phyloP scores from a whole-genome alignment of 805 yeast species.

The Candida ipomoeae region DNA sequence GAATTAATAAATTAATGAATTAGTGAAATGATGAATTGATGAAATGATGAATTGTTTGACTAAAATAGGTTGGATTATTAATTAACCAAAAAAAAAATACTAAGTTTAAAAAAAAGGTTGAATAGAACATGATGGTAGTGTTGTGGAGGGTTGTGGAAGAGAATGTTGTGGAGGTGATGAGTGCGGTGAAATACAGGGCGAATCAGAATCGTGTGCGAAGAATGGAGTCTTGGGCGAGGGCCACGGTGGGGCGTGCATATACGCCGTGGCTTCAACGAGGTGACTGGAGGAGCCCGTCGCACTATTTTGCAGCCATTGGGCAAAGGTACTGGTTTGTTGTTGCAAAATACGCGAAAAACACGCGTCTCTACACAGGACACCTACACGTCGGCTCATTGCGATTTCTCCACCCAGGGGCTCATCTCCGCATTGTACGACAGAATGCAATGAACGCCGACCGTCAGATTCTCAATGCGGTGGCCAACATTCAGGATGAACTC shows the following conservation, averaged over 20 bases:
- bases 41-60: no score
- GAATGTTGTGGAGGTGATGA: neutral
- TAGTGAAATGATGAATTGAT: no score
- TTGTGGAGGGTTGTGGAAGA: no score
- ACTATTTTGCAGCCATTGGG: slow-evolving; percentile 4
- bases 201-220: no score
- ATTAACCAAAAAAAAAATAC: no score
- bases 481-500: slow-evolving; percentile 16
- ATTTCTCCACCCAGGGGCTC: neutral
- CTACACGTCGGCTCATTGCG: neutral
- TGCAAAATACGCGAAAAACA: slow-evolving; percentile 3
- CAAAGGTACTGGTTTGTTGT: slow-evolving; percentile 1
- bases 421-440: neutral
- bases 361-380: slow-evolving; percentile 1
- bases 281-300: neutral
- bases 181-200: neutral
- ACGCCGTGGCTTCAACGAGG: neutral
- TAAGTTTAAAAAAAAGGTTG: no score
- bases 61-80: no score
- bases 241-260: neutral
- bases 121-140: no score
- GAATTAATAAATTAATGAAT: no score
- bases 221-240: neutral
- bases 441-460: slow-evolving; percentile 12
- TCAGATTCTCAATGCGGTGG: slow-evolving; percentile 14